phyloP scores from a whole-genome alignment of 352 stramenopile species.

The Globisporangium nunn region DNA sequence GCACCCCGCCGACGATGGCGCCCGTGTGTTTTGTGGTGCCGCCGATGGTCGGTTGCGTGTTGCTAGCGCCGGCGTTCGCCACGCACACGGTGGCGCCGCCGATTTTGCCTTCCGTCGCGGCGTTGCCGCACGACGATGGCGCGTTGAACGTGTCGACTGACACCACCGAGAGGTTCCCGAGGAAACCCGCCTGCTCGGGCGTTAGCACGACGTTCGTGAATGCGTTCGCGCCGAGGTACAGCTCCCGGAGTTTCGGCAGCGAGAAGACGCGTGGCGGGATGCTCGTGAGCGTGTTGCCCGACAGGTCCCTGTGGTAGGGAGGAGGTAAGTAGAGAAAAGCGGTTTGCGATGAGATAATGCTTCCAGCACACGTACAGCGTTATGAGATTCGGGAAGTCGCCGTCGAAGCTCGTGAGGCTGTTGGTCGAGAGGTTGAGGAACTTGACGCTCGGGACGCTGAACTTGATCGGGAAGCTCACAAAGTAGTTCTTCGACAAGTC shows the following conservation, averaged over 20 bases:
- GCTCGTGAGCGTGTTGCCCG: conserved; percentile 38
- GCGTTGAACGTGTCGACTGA: conserved; percentile 31
- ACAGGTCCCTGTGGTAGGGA: conserved; percentile 30
- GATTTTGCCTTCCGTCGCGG: conserved; percentile 16
- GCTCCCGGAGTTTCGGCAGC: conserved; percentile 26
- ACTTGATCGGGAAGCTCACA: conserved; percentile 41
- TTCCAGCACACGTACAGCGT: conserved; percentile 27
- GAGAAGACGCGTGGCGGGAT: conserved; percentile 43
- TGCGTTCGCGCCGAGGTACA: conserved; percentile 19
- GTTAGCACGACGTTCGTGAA: conserved; percentile 13
- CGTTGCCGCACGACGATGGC: conserved; percentile 18
- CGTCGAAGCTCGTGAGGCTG: conserved; percentile 35
- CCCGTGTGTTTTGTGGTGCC: conserved; percentile 16
- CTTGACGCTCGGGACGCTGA: conserved; percentile 28
- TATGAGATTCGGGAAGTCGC: conserved; percentile 31
- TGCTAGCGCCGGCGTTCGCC: conserved; percentile 11
- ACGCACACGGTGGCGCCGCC: conserved; percentile 30
- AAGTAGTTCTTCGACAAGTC: conserved; percentile 55
- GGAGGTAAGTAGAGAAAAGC: not conserved
- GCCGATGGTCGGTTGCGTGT: conserved; percentile 8
- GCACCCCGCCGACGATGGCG: conserved; percentile 30
- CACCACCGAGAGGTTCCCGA: conserved; percentile 28
- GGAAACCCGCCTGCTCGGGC: conserved; percentile 20
- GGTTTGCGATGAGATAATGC: too few species aligned
- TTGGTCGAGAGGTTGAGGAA: conserved; percentile 62